These are phyloP conservation scores for Colletotrichum spaethianum DNA, from an alignment of 2,329 filamentous ascomycete genomes.

Conservation along the genomic window DNA sequence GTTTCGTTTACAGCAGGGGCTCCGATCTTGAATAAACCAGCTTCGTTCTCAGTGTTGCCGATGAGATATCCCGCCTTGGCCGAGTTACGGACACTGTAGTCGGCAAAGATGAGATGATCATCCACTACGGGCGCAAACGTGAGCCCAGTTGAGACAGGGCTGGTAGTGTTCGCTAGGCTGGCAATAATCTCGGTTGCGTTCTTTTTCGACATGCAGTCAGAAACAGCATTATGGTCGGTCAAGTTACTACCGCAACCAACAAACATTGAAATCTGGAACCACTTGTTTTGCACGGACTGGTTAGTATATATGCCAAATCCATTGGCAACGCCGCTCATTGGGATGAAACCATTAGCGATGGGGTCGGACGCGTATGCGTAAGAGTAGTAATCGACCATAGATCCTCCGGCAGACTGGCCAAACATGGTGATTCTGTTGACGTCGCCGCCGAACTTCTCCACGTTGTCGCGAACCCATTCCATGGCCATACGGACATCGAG, in stretches of 20 bases:
- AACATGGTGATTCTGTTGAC: conserved; percentile 47
- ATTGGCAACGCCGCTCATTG: conserved; percentile 55
- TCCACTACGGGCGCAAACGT: conserved; percentile 30
- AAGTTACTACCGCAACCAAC: conserved; percentile 48
- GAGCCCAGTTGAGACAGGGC: conserved; percentile 8
- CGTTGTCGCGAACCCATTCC: conserved; percentile 44
- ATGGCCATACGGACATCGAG: conserved; percentile 44
- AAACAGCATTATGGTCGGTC: conserved; percentile 42
- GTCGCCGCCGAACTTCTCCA: conserved; percentile 43
- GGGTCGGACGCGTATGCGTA: conserved; percentile 65
- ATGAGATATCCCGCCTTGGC: conserved; percentile 42
- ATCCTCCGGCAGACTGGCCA: conserved; percentile 47
- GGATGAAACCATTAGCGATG: conserved; percentile 62
- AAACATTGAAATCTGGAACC: conserved; percentile 42
- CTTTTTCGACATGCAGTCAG: conserved; percentile 41
- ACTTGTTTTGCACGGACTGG: conserved; percentile 26
- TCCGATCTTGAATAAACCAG: conserved; percentile 47
- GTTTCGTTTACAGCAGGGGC: conserved; percentile 43
- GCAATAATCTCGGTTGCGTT: conserved; percentile 21
- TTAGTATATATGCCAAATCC: conserved; percentile 46
- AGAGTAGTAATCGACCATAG: conserved; percentile 61
- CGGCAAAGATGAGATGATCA: conserved; percentile 25
- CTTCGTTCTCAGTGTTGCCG: conserved; percentile 53
- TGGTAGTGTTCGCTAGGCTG: neutral
- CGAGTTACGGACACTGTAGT: conserved; percentile 30